Percentiles rank a stretch among this genome's conserved stretches.
These are phyloP conservation scores for Prunus mongolica DNA, from an alignment of 306 rosid genomes.

Conservation along the genomic window DNA sequence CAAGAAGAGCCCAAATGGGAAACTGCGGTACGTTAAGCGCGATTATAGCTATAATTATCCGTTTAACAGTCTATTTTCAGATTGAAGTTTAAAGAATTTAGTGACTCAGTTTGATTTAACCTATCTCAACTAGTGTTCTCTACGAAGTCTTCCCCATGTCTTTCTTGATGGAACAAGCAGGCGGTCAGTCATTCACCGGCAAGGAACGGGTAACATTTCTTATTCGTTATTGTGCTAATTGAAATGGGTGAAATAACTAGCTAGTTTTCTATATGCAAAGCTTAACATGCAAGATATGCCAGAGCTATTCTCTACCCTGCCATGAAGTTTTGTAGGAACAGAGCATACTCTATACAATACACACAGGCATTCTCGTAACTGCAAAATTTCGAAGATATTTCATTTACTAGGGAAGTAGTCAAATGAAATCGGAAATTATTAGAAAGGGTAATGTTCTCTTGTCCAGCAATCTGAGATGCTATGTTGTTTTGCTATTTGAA, in stretches of 20 bases:
- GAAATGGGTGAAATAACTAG: not conserved
- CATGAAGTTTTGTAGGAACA: not conserved
- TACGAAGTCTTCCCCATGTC: conserved; percentile 99
- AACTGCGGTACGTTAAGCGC: conserved; percentile 66
- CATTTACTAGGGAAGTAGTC: not conserved
- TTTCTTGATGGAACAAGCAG: conserved; percentile 94
- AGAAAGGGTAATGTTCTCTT: not conserved
- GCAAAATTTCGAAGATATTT: not conserved
- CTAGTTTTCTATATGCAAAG: too few species aligned
- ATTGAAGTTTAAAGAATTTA: not conserved
- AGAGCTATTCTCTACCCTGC: not conserved
- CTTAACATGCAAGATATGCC: not conserved
- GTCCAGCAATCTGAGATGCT: not conserved
- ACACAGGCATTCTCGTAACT: not conserved
- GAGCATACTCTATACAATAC: not conserved
- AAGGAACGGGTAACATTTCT: conserved; percentile 59
- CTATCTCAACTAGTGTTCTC: conserved; percentile 51
- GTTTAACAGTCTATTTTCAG: not conserved
- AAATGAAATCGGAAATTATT: not conserved
- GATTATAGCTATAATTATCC: not conserved
- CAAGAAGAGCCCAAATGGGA: conserved; percentile 94
- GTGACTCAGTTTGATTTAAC: not conserved
- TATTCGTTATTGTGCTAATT: not conserved
- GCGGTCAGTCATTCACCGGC: conserved; percentile 93
- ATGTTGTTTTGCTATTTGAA: not conserved